Percentiles rank a stretch among this genome's conserved stretches.
phyloP scores from a whole-genome alignment of 345 rosid species.

The Gossypium mustelinum region DNA sequence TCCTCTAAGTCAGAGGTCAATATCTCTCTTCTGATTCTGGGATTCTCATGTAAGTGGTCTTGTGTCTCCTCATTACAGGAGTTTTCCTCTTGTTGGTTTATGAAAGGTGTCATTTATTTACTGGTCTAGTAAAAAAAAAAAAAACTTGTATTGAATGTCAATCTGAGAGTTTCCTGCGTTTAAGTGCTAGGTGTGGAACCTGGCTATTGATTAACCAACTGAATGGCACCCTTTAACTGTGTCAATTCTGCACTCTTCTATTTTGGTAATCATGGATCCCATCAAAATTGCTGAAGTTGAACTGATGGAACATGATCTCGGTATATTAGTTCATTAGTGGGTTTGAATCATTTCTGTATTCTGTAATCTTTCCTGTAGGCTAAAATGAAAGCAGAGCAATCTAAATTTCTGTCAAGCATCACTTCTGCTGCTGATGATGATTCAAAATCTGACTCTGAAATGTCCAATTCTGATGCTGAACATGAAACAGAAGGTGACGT shows the following conservation, averaged over 20 bases:
- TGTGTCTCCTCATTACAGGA: background rate
- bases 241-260: background rate
- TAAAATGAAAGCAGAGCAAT: slow-evolving; percentile 95
- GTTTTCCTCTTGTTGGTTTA: background rate
- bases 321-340: background rate
- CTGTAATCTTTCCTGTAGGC: slow-evolving; percentile 48
- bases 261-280: slow-evolving; percentile 8
- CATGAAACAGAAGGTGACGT: slow-evolving; percentile 36
- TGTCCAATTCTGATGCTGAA: slow-evolving; percentile 35
- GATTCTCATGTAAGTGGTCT: background rate
- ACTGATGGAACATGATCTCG: slow-evolving; percentile 1
- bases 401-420: slow-evolving; percentile 76
- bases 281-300: background rate
- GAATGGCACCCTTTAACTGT: background rate
- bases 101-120: background rate
- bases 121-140: background rate
- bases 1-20: background rate
- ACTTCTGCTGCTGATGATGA: slow-evolving; percentile 42
- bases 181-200: background rate
- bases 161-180: background rate
- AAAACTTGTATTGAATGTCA: background rate
- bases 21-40: background rate
- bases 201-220: background rate
- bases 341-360: slow-evolving; percentile 24
- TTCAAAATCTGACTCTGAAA: slow-evolving; percentile 43